Conservation (phyloP, 805 yeast species). For the Wickerhamomyces queroliae region DNA sequence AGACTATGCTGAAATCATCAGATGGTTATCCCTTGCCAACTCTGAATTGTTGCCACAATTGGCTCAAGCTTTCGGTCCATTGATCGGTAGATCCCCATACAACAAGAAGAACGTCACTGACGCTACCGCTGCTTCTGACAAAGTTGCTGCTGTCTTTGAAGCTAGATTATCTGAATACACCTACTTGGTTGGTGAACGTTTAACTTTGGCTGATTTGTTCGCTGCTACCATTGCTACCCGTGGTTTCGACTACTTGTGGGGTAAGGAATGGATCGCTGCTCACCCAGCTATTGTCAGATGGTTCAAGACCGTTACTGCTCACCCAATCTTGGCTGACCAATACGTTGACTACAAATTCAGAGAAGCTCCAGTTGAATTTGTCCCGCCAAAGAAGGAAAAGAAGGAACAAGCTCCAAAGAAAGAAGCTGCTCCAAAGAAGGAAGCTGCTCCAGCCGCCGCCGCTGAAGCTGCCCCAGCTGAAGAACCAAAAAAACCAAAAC, state of each 20-base stretch:
- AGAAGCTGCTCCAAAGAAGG: constrained; percentile 33
- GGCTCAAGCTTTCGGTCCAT: constrained; percentile 49
- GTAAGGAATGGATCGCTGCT: constrained; percentile 54
- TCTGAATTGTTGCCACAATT: constrained; percentile 50
- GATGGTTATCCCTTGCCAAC: constrained; percentile 76
- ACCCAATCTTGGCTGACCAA: constrained; percentile 42
- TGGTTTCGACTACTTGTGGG: constrained; percentile 56
- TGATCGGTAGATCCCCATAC: constrained; percentile 64
- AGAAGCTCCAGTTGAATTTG: constrained; percentile 60
- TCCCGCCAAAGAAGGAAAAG: constrained; percentile 70
- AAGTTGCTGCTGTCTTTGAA: constrained; percentile 42
- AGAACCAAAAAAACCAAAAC: constrained; percentile 71
- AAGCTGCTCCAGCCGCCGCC: constrained; percentile 28
- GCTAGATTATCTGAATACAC: constrained; percentile 53
- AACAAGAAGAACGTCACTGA: constrained; percentile 65
- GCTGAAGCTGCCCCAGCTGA: constrained; percentile 38
- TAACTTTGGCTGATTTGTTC: constrained; percentile 61
- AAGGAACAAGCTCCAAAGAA: constrained; percentile 32
- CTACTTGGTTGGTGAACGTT: constrained; percentile 64
- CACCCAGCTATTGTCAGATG: constrained; percentile 67
- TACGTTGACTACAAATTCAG: constrained; percentile 49
- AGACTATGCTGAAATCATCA: constrained; percentile 56
- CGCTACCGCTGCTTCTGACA: constrained; percentile 31
- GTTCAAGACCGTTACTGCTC: constrained; percentile 50
- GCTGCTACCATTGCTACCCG: constrained; percentile 44